Evolutionary conservation across 768 basidiomycete species (phyloP).

Genomic region (Boletales sp.): DNA sequence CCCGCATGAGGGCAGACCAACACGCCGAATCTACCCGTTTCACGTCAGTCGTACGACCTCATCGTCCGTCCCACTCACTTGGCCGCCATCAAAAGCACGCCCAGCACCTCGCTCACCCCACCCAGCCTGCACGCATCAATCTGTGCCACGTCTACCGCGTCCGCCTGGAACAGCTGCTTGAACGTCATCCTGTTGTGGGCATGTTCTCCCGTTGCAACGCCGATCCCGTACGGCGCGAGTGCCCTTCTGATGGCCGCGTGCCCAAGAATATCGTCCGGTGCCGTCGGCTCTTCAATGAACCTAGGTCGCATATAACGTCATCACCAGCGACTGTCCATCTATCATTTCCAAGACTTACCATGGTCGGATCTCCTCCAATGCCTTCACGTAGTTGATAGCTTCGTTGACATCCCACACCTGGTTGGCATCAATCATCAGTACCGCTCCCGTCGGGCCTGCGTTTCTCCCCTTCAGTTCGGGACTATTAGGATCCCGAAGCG

Average conservation of each 20-base stretch:
- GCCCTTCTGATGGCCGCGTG: conserved; percentile 78
- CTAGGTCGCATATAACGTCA: conserved; percentile 30
- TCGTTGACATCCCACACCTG: conserved; percentile 91
- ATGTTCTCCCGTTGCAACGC: conserved; percentile 93
- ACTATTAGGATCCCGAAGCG: conserved; percentile 47
- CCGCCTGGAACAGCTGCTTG: conserved; percentile 87
- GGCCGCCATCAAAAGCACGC: conserved; percentile 85
- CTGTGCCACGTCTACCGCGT: conserved; percentile 88
- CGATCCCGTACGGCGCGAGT: conserved; percentile 75
- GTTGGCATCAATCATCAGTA: conserved; percentile 95
- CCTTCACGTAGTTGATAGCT: conserved; percentile 83
- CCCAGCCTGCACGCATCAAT: conserved; percentile 86
- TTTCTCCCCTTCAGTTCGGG: conserved; percentile 76
- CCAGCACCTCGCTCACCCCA: conserved; percentile 87
- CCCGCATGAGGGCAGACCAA: conserved; percentile 92
- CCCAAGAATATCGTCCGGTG: conserved; percentile 86
- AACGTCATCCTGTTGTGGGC: conserved; percentile 95
- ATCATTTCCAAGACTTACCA: not conserved
- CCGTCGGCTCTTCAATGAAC: conserved; percentile 95
- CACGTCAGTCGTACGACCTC: not conserved
- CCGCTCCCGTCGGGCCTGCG: conserved; percentile 86
- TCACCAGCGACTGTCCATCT: not conserved
- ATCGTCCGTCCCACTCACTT: conserved; percentile 47
- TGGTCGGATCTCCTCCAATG: conserved; percentile 62
- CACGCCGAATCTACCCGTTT: conserved; percentile 61